Evolutionary conservation across 2,329 filamentous ascomycete species (phyloP).

Genomic region (Aspergillus piperis): DNA sequence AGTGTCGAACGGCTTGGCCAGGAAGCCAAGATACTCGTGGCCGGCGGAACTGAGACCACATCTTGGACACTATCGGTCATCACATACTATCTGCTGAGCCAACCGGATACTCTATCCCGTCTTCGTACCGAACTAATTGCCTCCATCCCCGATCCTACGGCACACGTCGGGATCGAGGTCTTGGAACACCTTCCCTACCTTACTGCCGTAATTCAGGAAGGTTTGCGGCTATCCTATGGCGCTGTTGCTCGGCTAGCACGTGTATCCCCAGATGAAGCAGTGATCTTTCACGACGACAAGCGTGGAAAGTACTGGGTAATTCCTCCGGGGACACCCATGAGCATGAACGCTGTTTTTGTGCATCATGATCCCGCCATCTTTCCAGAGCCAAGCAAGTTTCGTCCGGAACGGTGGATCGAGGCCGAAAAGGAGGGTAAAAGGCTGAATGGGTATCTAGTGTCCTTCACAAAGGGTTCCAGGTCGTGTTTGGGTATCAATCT

Average conservation of each 20-base stretch:
- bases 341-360: background rate
- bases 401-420: conserved; percentile 6
- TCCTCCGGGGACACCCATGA: background rate
- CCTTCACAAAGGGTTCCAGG: conserved; percentile 5
- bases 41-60: no score
- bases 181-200: conserved; percentile 13
- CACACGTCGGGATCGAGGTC: background rate
- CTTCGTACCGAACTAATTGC: no score
- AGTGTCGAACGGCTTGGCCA: no score
- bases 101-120: no score
- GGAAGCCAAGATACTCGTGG: no score
- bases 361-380: conserved; percentile 1
- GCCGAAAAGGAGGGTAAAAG: background rate
- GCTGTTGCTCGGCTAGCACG: background rate
- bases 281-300: background rate
- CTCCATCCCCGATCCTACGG: background rate
- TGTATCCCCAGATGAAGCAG: background rate
- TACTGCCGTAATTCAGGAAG: conserved; percentile 7
- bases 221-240: conserved; percentile 5
- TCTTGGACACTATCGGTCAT: no score
- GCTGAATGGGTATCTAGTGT: conserved; percentile 2
- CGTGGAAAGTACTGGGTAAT: background rate
- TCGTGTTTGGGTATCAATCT: conserved; percentile 12
- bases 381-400: background rate
- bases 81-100: background rate